These are phyloP conservation scores for Geotrichum europaeum DNA, from an alignment of 1,139 yeast genomes.

Conservation along the genomic window DNA sequence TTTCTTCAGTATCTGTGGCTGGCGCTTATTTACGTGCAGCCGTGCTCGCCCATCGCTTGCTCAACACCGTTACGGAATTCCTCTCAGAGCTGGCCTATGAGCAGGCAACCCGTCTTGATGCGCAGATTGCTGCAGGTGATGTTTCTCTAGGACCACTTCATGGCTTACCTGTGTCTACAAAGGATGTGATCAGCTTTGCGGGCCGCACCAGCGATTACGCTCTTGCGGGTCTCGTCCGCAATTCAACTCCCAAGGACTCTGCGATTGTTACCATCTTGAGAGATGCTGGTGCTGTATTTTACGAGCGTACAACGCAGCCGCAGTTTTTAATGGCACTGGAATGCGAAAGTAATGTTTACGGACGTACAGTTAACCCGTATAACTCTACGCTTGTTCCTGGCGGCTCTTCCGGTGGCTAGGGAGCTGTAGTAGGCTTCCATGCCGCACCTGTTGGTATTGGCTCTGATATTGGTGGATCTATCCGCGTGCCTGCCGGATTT, in stretches of 20 bases:
- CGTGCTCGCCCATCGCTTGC: conserved; percentile 53
- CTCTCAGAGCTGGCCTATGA: conserved; percentile 31
- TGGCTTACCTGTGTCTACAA: conserved; percentile 48
- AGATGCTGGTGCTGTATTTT: conserved; percentile 49
- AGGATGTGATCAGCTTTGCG: conserved; percentile 44
- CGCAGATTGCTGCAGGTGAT: conserved; percentile 34
- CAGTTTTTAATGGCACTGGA: conserved; percentile 51
- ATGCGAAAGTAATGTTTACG: conserved; percentile 43
- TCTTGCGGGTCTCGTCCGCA: conserved; percentile 33
- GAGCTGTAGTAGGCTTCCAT: conserved; percentile 46
- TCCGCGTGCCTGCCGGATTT: conserved; percentile 51
- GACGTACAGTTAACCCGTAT: conserved; percentile 44
- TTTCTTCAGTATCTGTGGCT: conserved; percentile 42
- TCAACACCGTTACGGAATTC: conserved; percentile 35
- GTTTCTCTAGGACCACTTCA: conserved; percentile 43
- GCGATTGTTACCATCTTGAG: conserved; percentile 39
- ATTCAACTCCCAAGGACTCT: conserved; percentile 29
- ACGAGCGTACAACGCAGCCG: conserved; percentile 54
- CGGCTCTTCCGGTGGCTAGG: conserved; percentile 62
- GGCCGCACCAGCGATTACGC: conserved; percentile 43
- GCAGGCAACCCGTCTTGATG: conserved; percentile 44
- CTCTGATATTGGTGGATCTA: conserved; percentile 60
- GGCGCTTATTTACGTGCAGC: conserved; percentile 53
- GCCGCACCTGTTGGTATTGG: conserved; percentile 52
- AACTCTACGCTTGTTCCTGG: conserved; percentile 46